Evolutionary conservation across 345 rosid genomes (phyloP), one percentile per base, ranked within the genome.

Genomic region (Bruguiera gymnorhiza): DNA sequence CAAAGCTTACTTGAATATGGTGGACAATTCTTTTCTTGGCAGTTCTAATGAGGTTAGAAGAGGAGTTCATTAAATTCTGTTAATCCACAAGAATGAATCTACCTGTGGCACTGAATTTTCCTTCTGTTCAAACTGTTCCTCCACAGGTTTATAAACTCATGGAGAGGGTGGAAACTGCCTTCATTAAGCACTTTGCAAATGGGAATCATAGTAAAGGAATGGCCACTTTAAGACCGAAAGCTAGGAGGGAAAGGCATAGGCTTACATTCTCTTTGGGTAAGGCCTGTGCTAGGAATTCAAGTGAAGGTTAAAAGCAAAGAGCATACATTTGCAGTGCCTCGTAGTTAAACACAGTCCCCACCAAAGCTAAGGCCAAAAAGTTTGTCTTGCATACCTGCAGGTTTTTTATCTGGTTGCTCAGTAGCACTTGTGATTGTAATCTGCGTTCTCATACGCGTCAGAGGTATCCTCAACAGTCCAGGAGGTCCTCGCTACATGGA

Each of bases 181-280:
- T 82, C 65, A 66, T 86, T 11, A 89, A 88, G 78, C 98, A 92
- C 77, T 92, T 92, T 51, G 77, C 92, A 0, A 87, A 88, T 63
- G 94, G 92, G 65, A 92, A 89, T 69, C 89, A 76, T 60, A 73
- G 86, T 20, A 87, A 84, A 71, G 98, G 86, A 61, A 86, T 89
- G 94, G 71, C 70, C 52, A 62, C 39, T 53, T 75, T 92, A 58
- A 86, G 91, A 74, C 89, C 87, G 23, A 82, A 80, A 76, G 58
- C 74, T 36, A 88, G 62, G 60, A 88, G 77, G 61, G 96, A 88
- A 62, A 86, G 70, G 68, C 98, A 92, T 30, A 86, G 86, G 62
- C 66, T 77, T 67, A 84, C 98, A 46, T 92, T 89, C 79, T 68
- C 81, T 58, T 66, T 81, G 27, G 98, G 98, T 88, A 84, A 76